A percentile compares a stretch with the other conserved stretches of the same genome.
Evolutionary conservation across 169 alveolate genomes (phyloP).

Genomic region (Neospora caninum): DNA sequence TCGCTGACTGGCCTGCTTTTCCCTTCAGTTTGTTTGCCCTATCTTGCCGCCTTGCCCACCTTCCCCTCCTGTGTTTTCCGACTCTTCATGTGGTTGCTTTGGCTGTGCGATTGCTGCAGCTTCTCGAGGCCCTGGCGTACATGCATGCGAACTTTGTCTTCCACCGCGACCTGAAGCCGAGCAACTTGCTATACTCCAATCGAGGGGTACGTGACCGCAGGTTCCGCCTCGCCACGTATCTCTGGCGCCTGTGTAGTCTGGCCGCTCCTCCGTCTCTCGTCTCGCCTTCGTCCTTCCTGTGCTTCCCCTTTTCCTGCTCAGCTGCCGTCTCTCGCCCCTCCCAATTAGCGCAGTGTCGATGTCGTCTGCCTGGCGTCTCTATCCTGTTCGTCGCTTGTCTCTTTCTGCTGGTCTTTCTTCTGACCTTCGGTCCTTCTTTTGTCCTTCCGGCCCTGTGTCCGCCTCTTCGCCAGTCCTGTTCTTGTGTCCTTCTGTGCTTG

Average conservation of each 20-base stretch:
- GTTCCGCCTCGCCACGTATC: neutral
- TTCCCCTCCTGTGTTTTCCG: neutral
- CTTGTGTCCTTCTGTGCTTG: too few relatives aligned
- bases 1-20: too few relatives aligned
- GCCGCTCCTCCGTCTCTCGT: neutral
- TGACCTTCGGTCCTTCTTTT: neutral
- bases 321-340: too few relatives aligned
- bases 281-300: neutral
- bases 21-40: too few relatives aligned
- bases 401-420: neutral
- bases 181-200: constrained; percentile 87
- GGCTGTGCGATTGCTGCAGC: constrained; percentile 27
- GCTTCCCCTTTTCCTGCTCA: too few relatives aligned
- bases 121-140: constrained; percentile 83
- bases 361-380: too few relatives aligned
- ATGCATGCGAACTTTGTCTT: constrained; percentile 90
- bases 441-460: too few relatives aligned
- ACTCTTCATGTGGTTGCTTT: neutral
- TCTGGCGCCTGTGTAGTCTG: neutral
- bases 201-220: constrained; percentile 73
- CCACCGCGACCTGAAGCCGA: constrained; percentile 91
- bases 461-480: too few relatives aligned
- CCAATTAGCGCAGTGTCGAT: too few relatives aligned
- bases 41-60: too few relatives aligned
- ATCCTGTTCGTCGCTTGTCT: too few relatives aligned